phyloP scores from a whole-genome alignment of 2,329 filamentous ascomycete species.

The Penicillium sp. region DNA sequence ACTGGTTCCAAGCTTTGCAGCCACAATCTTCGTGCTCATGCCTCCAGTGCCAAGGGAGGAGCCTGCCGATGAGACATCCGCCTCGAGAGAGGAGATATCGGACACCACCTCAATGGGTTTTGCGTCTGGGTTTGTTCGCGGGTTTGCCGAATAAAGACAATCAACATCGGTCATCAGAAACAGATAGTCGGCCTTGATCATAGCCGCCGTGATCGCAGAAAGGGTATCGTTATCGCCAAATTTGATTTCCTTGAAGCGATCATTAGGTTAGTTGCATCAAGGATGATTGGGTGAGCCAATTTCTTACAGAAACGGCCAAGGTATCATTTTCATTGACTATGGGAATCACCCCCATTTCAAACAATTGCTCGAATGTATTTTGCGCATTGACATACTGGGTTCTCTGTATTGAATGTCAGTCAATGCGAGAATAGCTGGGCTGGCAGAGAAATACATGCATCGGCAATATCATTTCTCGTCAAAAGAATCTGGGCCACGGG shows the following conservation, averaged over 20 bases:
- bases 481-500: conserved; percentile 92
- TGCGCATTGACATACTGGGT: conserved; percentile 96
- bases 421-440: too few species aligned
- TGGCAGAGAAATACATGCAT: conserved; percentile 55
- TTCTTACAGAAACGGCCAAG: conserved; percentile 71
- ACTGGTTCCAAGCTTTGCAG: conserved; percentile 85
- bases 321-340: conserved; percentile 99
- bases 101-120: conserved; percentile 88
- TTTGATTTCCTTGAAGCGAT: conserved; percentile 72
- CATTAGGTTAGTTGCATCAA: not conserved
- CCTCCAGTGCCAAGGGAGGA: conserved; percentile 89
- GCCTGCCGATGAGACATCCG: conserved; percentile 87
- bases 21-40: conserved; percentile 97
- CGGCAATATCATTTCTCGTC: conserved; percentile 93
- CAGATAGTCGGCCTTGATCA: conserved; percentile 94
- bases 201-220: conserved; percentile 92
- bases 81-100: conserved; percentile 77
- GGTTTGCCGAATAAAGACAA: conserved; percentile 95
- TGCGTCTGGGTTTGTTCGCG: conserved; percentile 78
- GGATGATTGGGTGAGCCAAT: not conserved
- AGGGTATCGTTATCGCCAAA: conserved; percentile 98
- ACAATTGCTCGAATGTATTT: conserved; percentile 85
- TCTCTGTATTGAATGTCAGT: conserved; percentile 52
- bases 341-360: conserved; percentile 94
- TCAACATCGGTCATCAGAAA: conserved; percentile 99